phyloP scores from a whole-genome alignment of 2,329 filamentous ascomycete genomes.

The Esteya vermicola region DNA sequence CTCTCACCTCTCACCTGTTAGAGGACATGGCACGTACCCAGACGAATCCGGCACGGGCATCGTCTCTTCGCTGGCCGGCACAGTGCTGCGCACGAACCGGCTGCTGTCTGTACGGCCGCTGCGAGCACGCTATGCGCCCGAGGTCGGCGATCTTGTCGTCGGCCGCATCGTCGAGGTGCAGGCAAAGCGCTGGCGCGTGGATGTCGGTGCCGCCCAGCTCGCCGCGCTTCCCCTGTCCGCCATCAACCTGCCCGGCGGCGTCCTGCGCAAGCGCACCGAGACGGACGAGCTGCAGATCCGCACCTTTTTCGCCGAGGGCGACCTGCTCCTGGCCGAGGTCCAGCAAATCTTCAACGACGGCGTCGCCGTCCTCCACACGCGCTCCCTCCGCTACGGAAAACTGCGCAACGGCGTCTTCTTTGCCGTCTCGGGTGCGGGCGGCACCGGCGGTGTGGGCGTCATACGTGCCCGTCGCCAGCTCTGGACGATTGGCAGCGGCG shows the following conservation, averaged over 20 bases:
- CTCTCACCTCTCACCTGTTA: neutral
- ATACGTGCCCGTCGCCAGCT: constrained; percentile 74
- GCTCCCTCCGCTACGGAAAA: constrained; percentile 87
- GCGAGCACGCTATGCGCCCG: constrained; percentile 83
- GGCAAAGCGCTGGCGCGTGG: constrained; percentile 83
- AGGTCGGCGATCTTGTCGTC: constrained; percentile 91
- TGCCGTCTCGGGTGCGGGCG: constrained; percentile 64
- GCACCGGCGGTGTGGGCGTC: constrained; percentile 74
- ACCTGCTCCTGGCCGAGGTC: constrained; percentile 87
- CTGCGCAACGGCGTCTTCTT: constrained; percentile 86
- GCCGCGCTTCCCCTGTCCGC: constrained; percentile 73
- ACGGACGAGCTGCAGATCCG: constrained; percentile 96
- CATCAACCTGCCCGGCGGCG: constrained; percentile 91
- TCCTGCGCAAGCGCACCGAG: constrained; percentile 78
- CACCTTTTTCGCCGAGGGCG: constrained; percentile 92
- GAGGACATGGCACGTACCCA: constrained; percentile 84
- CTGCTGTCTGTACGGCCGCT: constrained; percentile 83
- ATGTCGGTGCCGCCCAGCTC: constrained; percentile 77
- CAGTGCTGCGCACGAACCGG: constrained; percentile 88
- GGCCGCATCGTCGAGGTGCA: constrained; percentile 94
- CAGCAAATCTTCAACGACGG: constrained; percentile 81
- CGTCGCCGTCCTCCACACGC: constrained; percentile 75
- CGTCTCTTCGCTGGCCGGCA: constrained; percentile 79
- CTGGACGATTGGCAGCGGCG: constrained; percentile 59
- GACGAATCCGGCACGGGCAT: constrained; percentile 52